Conservation (phyloP, 495 filamentous ascomycete genomes). For the Aspergillus funiculosus region DNA sequence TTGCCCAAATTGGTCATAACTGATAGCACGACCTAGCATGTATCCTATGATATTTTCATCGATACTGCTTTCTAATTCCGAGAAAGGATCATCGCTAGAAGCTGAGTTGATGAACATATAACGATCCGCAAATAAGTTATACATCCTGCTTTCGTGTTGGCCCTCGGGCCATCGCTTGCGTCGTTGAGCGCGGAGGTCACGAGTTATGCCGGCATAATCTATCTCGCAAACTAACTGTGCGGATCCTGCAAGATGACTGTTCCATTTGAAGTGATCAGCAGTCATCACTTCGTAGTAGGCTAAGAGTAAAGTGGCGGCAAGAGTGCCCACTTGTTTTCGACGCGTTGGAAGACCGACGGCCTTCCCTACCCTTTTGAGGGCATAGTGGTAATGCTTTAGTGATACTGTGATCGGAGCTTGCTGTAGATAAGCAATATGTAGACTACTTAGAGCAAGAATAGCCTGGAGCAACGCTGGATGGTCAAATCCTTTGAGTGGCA, state of each 20-base stretch:
- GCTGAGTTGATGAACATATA: constrained; percentile 16
- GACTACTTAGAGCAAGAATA: constrained; percentile 79
- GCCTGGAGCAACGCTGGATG: constrained; percentile 84
- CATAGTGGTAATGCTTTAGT: constrained; percentile 86
- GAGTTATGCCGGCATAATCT: constrained; percentile 66
- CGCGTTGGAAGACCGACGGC: constrained; percentile 64
- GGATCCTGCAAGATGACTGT: constrained; percentile 80
- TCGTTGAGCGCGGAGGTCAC: constrained; percentile 55
- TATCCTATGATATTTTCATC: constrained; percentile 40
- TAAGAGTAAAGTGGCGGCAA: constrained; percentile 82
- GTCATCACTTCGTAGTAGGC: constrained; percentile 93
- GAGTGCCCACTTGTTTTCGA: constrained; percentile 71
- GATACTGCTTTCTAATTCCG: constrained; percentile 38
- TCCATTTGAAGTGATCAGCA: constrained; percentile 94
- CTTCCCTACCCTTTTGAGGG: constrained; percentile 68
- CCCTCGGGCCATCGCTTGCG: constrained; percentile 26
- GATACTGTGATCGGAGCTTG: constrained; percentile 66
- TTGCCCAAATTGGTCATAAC: constrained; percentile 42
- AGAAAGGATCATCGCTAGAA: constrained; percentile 39
- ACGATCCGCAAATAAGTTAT: constrained; percentile 14
- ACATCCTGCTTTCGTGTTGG: constrained; percentile 16
- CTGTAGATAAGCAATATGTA: constrained; percentile 85
- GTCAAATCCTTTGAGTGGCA: constrained; percentile 78
- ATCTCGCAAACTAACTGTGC: constrained; percentile 78
- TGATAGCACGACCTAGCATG: constrained; percentile 40